Evolutionary conservation across 2,329 filamentous ascomycete species (phyloP), one percentile per base, ranked within the genome.

Genomic region (Remersonia thermophila): DNA sequence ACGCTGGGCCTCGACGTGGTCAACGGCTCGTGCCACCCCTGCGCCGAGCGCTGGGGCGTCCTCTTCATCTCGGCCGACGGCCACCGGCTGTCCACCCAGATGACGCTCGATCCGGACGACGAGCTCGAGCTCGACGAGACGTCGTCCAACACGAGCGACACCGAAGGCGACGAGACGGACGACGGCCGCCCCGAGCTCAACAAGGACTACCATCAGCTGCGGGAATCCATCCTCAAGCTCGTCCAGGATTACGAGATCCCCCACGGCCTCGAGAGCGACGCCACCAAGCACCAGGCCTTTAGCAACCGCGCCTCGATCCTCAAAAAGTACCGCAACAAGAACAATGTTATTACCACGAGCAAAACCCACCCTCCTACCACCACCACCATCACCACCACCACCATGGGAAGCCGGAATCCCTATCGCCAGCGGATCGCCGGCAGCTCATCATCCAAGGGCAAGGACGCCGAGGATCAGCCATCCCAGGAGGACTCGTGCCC

Each of bases 231-330:
- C 36, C 61, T 85, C 40, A 86, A 81, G 53, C 65, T 93, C 4
- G 80, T 91, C 1, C 74, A 85, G 50, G 83, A 93, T 44, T 87
- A 81, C 42, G 83, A 91, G 50, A 82, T 86, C 30, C 79, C 81
- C 0, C 75, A 80, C 36, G 73, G 70, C 29, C 58, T 79, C 9
- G 72, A 79, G 31, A 67, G 69, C 4, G 71, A 73, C 33, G 69
- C 66, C 20, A 65, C 68, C 29, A 69, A 68, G 11, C n/a, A n/a
- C 73, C 76, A 71, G 25, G 50, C 51, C 0, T 79, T 84, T 47
- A 84, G 79, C 56, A 84, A 84, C 49, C 70, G 80, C 26, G 77
- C 78, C 4, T 77, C 70, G 3, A 66, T 67, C 1, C 55, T 75
- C 15, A 74, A 72, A 47, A 73, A 68, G 47, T 72, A 76, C 52